phyloP scores from a whole-genome alignment of 2,329 filamentous ascomycete species.

The Metarhizium brunneum region DNA sequence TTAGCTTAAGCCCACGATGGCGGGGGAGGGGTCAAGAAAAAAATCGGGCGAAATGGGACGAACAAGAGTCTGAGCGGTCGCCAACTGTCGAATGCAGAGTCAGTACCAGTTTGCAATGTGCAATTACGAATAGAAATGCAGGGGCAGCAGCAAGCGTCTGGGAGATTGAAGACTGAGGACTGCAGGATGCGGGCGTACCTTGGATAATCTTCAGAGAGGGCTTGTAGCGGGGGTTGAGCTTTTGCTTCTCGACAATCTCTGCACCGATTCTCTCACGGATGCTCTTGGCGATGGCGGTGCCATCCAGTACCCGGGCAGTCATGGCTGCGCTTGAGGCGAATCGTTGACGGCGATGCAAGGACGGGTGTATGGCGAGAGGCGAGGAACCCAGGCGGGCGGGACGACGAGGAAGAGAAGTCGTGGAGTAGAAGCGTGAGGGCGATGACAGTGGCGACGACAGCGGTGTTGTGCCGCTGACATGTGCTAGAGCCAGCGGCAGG shows the following conservation, averaged over 20 bases:
- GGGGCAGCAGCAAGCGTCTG: neutral
- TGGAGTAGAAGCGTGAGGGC: neutral
- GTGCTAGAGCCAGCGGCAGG: neutral
- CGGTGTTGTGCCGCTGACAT: neutral
- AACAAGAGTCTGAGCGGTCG: conserved; percentile 84
- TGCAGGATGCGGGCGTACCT: conserved; percentile 42
- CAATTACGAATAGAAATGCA: conserved; percentile 1
- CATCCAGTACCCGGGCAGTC: conserved; percentile 88
- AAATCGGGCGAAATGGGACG: conserved; percentile 11
- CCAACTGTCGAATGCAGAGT: conserved; percentile 52
- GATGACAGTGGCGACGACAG: neutral
- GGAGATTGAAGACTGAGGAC: neutral
- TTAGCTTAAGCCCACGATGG: conserved; percentile 1
- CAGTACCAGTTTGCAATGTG: conserved; percentile 10
- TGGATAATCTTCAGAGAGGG: conserved; percentile 92
- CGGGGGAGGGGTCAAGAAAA: conserved; percentile 6
- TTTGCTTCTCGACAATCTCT: conserved; percentile 75
- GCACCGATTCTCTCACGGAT: conserved; percentile 75
- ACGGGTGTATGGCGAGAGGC: neutral
- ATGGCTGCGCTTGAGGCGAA: conserved; percentile 53
- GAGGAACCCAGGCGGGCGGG: neutral
- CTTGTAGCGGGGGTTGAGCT: conserved; percentile 75
- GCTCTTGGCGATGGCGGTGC: conserved; percentile 85
- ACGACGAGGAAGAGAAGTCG: neutral
- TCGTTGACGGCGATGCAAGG: conserved; percentile 12